Evolutionary conservation across 768 basidiomycete species (phyloP), one percentile per base, ranked within the genome.

Genomic region (Strobilomyces confusus): DNA sequence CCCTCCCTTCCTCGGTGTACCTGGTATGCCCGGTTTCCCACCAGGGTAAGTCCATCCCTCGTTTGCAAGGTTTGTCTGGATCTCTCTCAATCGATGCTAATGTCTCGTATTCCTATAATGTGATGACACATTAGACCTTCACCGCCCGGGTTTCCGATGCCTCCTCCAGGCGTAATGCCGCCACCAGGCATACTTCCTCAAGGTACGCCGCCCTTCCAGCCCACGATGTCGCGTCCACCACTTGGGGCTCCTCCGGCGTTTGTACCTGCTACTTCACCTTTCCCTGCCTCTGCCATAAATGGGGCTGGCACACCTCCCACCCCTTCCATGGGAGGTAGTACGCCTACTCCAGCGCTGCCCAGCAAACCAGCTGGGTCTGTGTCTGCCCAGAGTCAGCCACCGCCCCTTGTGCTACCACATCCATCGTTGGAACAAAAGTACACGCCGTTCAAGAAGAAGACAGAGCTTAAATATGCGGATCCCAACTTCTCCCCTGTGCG

Each of bases 401-500:
- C 59, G 45, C 64, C 47, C 32, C 67, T 78, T 25, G 69, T 60
- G 19, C 69, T 89, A 36, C 88, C 87, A 1, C 77, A 83, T 61
- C 75, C 80, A 9, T 70, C 75, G 5, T 68, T 82, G 36, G 73
- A 76, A 19, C 87, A 91, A 72, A 82, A 77, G 14, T 86, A 88
- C 61, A 80, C 86, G 13, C 76, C 81, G 2, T 82, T 89, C 63
- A 92, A 91, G 76, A 89, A 90, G 67, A 73, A 77, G 14, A 89
- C 88, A 2, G 77, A 78, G 20, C 74, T 93, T 41, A 87, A 91
- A 67, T 89, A 84, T 69, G 65, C 73, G 14, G 87, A 93, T 62
- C 72, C 90, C 0, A 90, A 92, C 63, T 91, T 89, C 67, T 83
- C 81, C 52, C 86, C 89, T 5, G 91, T 91, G 59, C 42, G 84